Evolutionary conservation across 495 filamentous ascomycete species (phyloP).

Genomic region (Podospora sp.): DNA sequence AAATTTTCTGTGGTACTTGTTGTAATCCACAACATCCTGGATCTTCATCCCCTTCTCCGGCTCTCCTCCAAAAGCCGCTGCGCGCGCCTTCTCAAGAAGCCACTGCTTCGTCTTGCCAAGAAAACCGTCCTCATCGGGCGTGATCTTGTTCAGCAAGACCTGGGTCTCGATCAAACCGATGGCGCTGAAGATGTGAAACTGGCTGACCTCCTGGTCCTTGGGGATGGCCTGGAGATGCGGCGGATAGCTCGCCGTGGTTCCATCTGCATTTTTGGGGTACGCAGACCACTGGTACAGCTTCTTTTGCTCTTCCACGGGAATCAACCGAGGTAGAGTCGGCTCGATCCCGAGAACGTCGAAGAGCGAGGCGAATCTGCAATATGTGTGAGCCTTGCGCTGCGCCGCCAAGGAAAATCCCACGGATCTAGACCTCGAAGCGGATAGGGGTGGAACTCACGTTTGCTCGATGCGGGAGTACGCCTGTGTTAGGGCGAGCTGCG

Average conservation of each 20-base stretch:
- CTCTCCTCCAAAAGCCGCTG: slow-evolving; percentile 33
- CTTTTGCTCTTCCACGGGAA: slow-evolving; percentile 34
- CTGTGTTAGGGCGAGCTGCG: slow-evolving; percentile 45
- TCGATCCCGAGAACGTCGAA: slow-evolving; percentile 42
- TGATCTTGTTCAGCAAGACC: slow-evolving; percentile 40
- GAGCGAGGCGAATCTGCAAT: slow-evolving; percentile 37
- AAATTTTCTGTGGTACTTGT: slow-evolving; percentile 38
- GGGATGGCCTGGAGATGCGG: slow-evolving; percentile 40
- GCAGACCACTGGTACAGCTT: slow-evolving; percentile 36
- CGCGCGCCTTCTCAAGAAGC: slow-evolving; percentile 31
- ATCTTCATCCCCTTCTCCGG: slow-evolving; percentile 41
- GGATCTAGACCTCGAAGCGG: neutral
- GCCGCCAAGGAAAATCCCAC: neutral
- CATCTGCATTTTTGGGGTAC: slow-evolving; percentile 35
- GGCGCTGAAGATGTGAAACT: slow-evolving; percentile 37
- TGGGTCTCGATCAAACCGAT: slow-evolving; percentile 38
- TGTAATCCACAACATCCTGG: slow-evolving; percentile 44
- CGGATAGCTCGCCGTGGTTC: slow-evolving; percentile 35
- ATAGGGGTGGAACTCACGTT: slow-evolving; percentile 31
- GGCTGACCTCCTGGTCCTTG: slow-evolving; percentile 28
- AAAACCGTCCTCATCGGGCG: slow-evolving; percentile 37
- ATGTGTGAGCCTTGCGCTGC: neutral
- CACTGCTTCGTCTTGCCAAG: slow-evolving; percentile 35
- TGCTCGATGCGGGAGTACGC: slow-evolving; percentile 43
- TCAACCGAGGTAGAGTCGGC: slow-evolving; percentile 37